Evolutionary conservation across 2,329 filamentous ascomycete genomes (phyloP), one percentile per base, ranked within the genome.

Genomic region (Fusarium guadeloupense): DNA sequence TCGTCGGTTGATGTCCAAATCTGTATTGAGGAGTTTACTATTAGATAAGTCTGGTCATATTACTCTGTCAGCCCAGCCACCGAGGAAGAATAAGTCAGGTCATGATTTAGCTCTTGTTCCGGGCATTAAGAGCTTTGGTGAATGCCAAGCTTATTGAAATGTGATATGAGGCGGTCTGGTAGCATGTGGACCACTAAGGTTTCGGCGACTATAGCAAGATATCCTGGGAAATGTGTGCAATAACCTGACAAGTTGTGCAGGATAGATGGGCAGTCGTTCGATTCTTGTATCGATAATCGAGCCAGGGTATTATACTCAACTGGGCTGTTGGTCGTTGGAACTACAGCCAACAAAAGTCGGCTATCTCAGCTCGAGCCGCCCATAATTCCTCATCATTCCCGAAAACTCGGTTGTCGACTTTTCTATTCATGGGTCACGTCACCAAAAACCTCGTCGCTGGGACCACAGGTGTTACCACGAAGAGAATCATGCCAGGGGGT

Each of bases 161-260:
- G 45, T 47, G 55, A 45, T 33, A 28, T 39, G 38, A 56, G n/a
- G 55, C 60, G 55, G 60, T 64, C 60, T 64, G 55, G 33, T 51
- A 23, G 25, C 31, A 17, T 44, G 48, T 30, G 50, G 50, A 41
- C 34, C 37, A 33, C 51, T 46, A 60, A 53, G 57, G 35, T 34
- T 54, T 47, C 59, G 64, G 61, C 16, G 61, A 64, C 58, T 42
- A 37, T 54, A 54, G 47, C 38, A 52, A 50, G 50, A 39, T 55
- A 44, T 34, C 56, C 25, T 25, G 37, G 30, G 52, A 64, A 59
- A 46, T 20, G 50, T 45, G 10, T 23, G 35, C 42, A 40, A 44
- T 35, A 30, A 52, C 35, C 9, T 34, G 33, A 41, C 17, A 17
- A 52, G 30, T 58, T 33, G 46, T 31, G 43, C 39, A 35, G 33